Base-by-base conservation (phyloP, 2,329 filamentous ascomycete genomes). In the Teratosphaeria gauchensis region DNA sequence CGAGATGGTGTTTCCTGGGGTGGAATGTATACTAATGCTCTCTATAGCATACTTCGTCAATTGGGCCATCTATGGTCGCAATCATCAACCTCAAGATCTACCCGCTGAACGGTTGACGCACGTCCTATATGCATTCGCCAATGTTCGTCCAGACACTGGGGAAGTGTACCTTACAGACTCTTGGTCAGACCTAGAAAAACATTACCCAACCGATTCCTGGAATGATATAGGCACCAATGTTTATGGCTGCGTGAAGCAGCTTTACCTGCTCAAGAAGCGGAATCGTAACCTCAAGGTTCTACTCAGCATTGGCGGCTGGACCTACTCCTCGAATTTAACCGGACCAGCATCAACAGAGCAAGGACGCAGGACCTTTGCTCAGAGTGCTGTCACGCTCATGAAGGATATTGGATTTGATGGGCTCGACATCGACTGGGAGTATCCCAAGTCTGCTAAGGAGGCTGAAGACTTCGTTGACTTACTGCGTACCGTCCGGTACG, bases 101-200 rank as follows among this genome's bases (percentile, higher is more conserved):
- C 89, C 89, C 0, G 84, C 81, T 3, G 83, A 91, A 57, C 87
- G 89, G 58, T 82, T 96, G 51, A 97, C 92, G 0, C 92, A 97
- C 69, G 76, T 97, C 4, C 83, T 96, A 16, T 96, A 96, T 68
- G 82, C 92, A 16, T 97, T 97, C 75, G 92, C 90, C 69, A 95
- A 96, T 71, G 83, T 96, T 59, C 82, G 84, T 3, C 80, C 85
- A 2, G 89, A 92, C 2, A 84, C 82, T 33, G 92, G 92, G 55
- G 89, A 95, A 74, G 90, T 95, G 9, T 82, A 80, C 68, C 77
- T 89, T 7, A 86, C 83, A 1, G 89, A 94, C 66, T 74, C 77
- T 1, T 91, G 82, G 72, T 81, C 88, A 28, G 89, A 92, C 61
- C 66, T 76, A 1, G 78, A 90, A 56, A 89, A 87, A 68, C 86